Evolutionary conservation across 2,329 filamentous ascomycete genomes (phyloP), one percentile per base, ranked within the genome.

Genomic region (Alternaria angustiovoidea): DNA sequence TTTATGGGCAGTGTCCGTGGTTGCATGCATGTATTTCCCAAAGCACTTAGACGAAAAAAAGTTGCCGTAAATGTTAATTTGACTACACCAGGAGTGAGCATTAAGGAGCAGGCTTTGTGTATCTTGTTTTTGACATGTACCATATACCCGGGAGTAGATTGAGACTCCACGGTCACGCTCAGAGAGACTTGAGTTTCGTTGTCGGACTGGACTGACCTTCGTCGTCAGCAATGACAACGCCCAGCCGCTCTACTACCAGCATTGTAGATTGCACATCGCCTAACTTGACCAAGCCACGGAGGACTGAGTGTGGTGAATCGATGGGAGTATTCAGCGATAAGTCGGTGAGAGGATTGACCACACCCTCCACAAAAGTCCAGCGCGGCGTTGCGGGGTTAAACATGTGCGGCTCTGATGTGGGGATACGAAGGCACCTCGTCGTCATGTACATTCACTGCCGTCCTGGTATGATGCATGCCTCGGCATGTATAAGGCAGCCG

Each of bases 291-390:
- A 49, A 16, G 14, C 46, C 22, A n/a, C n/a, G 32, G 39, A 24
- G 39, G 12, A 42, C 39, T 24, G 20, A 16, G 20, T 20, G 12
- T 24, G 39, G 20, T n/a, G 20, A 49, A 32, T 36, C 46, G 30
- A 36, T 16, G 16, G 30, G 8, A 11, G n/a, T 9, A 7, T 24
- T 18, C 22, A 36, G 46, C 11, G 36, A 43, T 24, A 58, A 54
- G 55, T 58, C 55, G 49, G 55, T 58, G 55, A 58, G 34, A 30
- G 16, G 41, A 58, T 43, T 54, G 42, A 58, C 18, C 49, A 51
- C 55, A 53, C 32, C 41, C 44, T 43, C 41, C 51, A 20, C 38
- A 36, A 54, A 32, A 38, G 22, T 46, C 18, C 34, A 52, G 24
- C 18, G n/a, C 55, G 38, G 51, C 42, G 47, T 58, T 43, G 55